Evolutionary conservation across 495 filamentous ascomycete genomes (phyloP).

Genomic region (Penicillium ochrochloron): DNA sequence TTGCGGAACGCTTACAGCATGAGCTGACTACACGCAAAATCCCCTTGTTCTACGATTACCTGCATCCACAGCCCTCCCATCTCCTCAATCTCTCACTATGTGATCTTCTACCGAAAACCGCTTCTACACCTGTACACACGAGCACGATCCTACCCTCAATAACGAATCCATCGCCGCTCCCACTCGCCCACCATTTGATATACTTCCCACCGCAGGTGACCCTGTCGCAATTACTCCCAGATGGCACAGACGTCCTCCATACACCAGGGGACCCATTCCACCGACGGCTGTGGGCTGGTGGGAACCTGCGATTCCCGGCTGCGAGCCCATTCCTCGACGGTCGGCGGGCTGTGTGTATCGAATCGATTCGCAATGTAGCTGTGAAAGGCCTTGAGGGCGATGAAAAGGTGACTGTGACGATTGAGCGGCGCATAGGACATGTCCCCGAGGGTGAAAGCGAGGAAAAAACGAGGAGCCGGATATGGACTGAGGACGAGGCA

Average conservation of each 20-base stretch:
- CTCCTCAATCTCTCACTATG: slow-evolving; percentile 66
- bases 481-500: slow-evolving; percentile 50
- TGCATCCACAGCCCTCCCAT: slow-evolving; percentile 66
- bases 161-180: slow-evolving; percentile 41
- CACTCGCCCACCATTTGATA: slow-evolving; percentile 64
- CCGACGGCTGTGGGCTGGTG: slow-evolving; percentile 82
- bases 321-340: slow-evolving; percentile 50
- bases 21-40: slow-evolving; percentile 54
- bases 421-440: slow-evolving; percentile 55
- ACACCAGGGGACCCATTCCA: slow-evolving; percentile 67
- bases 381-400: slow-evolving; percentile 57
- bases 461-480: slow-evolving; percentile 39
- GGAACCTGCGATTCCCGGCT: slow-evolving; percentile 46
- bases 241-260: slow-evolving; percentile 75
- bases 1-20: slow-evolving; percentile 35
- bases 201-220: slow-evolving; percentile 72
- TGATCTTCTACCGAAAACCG: slow-evolving; percentile 54
- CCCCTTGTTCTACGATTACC: slow-evolving; percentile 64
- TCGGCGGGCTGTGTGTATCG: slow-evolving; percentile 59
- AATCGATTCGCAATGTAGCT: slow-evolving; percentile 65
- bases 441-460: slow-evolving; percentile 43
- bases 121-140: not conserved
- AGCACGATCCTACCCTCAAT: slow-evolving; percentile 40
- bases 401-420: slow-evolving; percentile 64
- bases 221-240: slow-evolving; percentile 60